A percentile compares a stretch with the other conserved stretches of the same genome.
Conservation (phyloP, 257 asterid genomes). For the Jacaranda mimosifolia region DNA sequence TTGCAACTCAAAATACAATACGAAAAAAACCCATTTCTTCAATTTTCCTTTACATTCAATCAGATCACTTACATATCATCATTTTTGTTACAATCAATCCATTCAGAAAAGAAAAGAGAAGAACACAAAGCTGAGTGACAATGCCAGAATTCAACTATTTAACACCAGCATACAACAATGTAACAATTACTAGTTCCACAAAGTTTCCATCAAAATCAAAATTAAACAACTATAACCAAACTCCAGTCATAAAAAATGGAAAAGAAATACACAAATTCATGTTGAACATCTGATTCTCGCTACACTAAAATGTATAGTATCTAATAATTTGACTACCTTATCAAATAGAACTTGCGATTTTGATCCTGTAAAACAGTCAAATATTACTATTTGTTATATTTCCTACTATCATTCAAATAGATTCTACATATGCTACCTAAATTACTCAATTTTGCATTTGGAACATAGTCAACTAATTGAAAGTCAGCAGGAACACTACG, state of each 20-base stretch:
- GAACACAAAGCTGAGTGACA: background rate
- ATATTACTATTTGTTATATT: background rate
- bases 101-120: background rate
- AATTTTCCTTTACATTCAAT: background rate
- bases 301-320: background rate
- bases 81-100: background rate
- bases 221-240: background rate
- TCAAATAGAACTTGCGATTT: background rate
- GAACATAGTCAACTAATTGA: background rate
- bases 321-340: background rate
- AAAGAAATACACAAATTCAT: background rate
- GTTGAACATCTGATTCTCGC: background rate
- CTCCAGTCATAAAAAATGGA: background rate
- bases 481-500: background rate
- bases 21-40: background rate
- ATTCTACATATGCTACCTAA: background rate
- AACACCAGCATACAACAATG: background rate
- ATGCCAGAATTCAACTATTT: background rate
- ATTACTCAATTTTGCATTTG: background rate
- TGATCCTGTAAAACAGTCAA: background rate
- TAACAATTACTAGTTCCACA: background rate
- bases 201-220: background rate
- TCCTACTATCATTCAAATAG: background rate
- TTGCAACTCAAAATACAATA: background rate
- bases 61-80: background rate